Conservation (phyloP, 345 rosid genomes). For the Aurinia saxatilis region DNA sequence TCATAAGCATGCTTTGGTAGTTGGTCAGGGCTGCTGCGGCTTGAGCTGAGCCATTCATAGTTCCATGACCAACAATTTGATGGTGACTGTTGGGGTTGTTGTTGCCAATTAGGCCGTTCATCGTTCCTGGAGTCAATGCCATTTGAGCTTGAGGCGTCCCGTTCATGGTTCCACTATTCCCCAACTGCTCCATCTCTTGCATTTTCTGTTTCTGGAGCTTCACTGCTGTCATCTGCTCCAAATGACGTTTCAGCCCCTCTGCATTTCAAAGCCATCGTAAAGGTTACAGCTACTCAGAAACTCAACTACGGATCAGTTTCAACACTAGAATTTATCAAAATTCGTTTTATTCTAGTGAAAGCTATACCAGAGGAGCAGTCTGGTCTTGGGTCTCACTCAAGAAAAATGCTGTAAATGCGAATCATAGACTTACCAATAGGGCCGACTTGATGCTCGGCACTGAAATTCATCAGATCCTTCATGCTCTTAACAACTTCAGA, state of each 20-base stretch:
- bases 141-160: conserved; percentile 21
- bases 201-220: conserved; percentile 26
- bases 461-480: conserved; percentile 88
- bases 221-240: conserved; percentile 6
- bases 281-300: not conserved
- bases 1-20: conserved; percentile 32
- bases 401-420: not conserved
- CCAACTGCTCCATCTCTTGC: conserved; percentile 23
- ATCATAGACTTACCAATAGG: conserved; percentile 55
- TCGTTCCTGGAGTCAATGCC: conserved; percentile 14
- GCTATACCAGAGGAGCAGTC: not conserved
- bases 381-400: not conserved
- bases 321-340: not conserved
- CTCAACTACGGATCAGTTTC: not conserved
- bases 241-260: conserved; percentile 24
- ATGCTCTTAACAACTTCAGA: conserved; percentile 95
- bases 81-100: conserved; percentile 17
- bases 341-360: not conserved
- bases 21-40: conserved; percentile 26
- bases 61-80: conserved; percentile 15
- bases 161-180: conserved; percentile 12
- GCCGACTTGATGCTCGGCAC: conserved; percentile 61
- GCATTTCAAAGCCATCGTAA: not conserved
- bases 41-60: conserved; percentile 27
- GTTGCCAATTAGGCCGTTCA: conserved; percentile 16